phyloP scores from a whole-genome alignment of 2,329 filamentous ascomycete genomes.

The Exserohilum turcica region DNA sequence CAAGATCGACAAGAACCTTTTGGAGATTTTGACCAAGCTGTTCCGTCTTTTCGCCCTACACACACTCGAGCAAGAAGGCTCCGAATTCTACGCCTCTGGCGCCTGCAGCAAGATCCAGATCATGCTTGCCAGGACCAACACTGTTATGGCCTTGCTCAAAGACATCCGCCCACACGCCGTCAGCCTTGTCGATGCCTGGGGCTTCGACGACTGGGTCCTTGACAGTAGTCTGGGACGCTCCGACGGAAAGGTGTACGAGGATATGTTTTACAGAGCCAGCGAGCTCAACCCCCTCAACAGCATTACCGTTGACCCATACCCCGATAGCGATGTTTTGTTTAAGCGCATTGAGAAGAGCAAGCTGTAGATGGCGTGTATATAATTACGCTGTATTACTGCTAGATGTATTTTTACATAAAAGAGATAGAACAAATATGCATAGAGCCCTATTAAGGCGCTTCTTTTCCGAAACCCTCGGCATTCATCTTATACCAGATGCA shows the following conservation, averaged over 20 bases:
- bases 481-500: too few relatives aligned
- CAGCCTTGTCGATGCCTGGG: constrained; percentile 73
- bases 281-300: constrained; percentile 76
- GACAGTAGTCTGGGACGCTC: constrained; percentile 71
- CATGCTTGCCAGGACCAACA: constrained; percentile 67
- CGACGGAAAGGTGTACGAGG: constrained; percentile 78
- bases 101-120: constrained; percentile 76
- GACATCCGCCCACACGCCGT: constrained; percentile 76
- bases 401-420: constrained; percentile 7
- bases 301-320: constrained; percentile 74
- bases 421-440: background rate
- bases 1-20: constrained; percentile 63
- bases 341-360: constrained; percentile 65
- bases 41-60: constrained; percentile 69
- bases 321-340: constrained; percentile 64
- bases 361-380: constrained; percentile 44
- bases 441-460: background rate
- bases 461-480: too few relatives aligned
- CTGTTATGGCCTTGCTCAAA: constrained; percentile 71
- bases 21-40: constrained; percentile 65
- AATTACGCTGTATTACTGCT: background rate
- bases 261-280: constrained; percentile 73
- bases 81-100: constrained; percentile 72
- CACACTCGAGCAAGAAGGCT: constrained; percentile 70
- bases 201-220: constrained; percentile 78